These are phyloP conservation scores for Elsinoe perseae DNA, from an alignment of 2,329 filamentous ascomycete species.

Conservation along the genomic window DNA sequence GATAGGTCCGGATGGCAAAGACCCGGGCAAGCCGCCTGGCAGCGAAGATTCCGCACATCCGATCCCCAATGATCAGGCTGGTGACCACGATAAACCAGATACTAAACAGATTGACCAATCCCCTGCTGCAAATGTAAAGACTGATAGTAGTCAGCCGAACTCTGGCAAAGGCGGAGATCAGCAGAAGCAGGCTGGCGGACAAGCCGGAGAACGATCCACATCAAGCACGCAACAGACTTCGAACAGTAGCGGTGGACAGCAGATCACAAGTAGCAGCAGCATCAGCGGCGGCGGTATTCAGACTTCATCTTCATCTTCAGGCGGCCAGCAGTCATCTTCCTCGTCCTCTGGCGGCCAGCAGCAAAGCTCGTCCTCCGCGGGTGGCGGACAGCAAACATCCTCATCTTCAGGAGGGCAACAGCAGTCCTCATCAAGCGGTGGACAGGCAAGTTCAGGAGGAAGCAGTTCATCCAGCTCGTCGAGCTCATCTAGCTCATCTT, in stretches of 20 bases:
- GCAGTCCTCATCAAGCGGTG: constrained; percentile 3
- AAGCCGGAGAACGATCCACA: not conserved
- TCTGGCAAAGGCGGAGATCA: not conserved
- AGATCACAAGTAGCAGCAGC: not conserved
- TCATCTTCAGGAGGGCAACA: constrained; percentile 2
- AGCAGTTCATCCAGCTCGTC: not conserved
- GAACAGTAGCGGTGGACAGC: not conserved
- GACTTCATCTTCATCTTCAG: not conserved
- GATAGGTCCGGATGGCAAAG: not conserved
- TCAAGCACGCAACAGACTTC: not conserved
- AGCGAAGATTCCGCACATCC: not conserved
- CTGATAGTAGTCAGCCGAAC: not conserved
- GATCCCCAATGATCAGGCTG: not conserved
- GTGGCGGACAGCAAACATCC: not conserved
- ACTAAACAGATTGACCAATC: not conserved
- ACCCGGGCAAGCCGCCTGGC: not conserved
- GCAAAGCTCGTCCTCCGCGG: not conserved
- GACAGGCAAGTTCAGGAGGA: not conserved
- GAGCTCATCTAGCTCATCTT: constrained; percentile 3
- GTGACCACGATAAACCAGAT: not conserved
- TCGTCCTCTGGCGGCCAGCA: constrained; percentile 2
- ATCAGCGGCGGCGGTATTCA: not conserved
- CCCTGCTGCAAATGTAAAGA: not conserved
- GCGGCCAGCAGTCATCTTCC: not conserved
- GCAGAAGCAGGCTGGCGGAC: not conserved